A percentile compares a stretch with the other conserved stretches of the same genome.
Evolutionary conservation across 2,329 filamentous ascomycete species (phyloP).

Genomic region (Clarireedia hainanense): DNA sequence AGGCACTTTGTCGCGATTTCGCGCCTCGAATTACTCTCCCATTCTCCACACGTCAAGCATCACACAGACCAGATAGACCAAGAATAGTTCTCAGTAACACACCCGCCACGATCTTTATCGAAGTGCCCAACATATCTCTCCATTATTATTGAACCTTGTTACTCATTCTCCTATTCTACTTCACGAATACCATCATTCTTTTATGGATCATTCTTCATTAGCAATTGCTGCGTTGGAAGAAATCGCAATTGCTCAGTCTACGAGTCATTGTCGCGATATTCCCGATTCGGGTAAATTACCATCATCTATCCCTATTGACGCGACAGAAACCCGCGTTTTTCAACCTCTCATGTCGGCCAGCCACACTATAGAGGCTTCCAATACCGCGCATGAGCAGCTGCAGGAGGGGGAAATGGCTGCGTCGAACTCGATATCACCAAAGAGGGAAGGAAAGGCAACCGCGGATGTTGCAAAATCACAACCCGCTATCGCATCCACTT

Average conservation of each 20-base stretch:
- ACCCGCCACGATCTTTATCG: not conserved
- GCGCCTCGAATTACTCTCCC: no score
- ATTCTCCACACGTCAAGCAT: no score
- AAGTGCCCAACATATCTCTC: not conserved
- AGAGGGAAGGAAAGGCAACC: not conserved
- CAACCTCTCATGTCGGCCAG: conserved; percentile 19
- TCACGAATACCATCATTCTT: not conserved
- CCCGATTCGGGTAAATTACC: conserved; percentile 14
- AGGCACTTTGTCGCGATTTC: no score
- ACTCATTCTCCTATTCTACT: not conserved
- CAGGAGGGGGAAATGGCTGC: conserved; percentile 4
- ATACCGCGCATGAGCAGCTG: conserved; percentile 7
- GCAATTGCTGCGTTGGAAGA: conserved; percentile 24
- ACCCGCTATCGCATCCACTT: conserved; percentile 6
- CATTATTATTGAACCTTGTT: not conserved
- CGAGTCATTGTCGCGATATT: conserved; percentile 2
- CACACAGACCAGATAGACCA: not conserved
- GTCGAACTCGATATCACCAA: not conserved
- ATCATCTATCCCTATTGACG: conserved; percentile 13
- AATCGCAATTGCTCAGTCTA: conserved; percentile 15
- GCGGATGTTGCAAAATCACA: not conserved
- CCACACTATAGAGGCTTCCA: conserved; percentile 14
- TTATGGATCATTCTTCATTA: conserved; percentile 24
- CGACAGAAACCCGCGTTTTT: conserved; percentile 19
- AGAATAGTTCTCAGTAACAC: not conserved